These are phyloP conservation scores for Colletotrichum abscissum DNA, from an alignment of 2,329 filamentous ascomycete species.

Conservation along the genomic window DNA sequence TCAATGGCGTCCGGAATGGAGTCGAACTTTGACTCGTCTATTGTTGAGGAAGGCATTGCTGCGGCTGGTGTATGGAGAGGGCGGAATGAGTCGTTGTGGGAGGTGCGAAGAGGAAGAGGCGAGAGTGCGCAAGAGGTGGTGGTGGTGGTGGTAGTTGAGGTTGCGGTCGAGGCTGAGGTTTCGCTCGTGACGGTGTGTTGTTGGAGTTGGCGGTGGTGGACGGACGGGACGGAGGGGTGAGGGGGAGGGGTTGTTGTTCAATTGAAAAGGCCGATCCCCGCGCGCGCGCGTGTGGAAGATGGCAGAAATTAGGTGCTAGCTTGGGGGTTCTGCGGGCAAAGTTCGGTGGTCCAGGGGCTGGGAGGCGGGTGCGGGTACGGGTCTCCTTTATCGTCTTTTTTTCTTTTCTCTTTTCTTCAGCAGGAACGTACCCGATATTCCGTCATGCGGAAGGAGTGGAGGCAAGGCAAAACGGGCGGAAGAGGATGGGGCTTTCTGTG, in stretches of 20 bases:
- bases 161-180: background rate
- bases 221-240: background rate
- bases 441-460: slow-evolving; percentile 14
- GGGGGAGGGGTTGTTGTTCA: slow-evolving; percentile 21
- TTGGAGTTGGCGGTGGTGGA: slow-evolving; percentile 1
- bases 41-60: slow-evolving; percentile 62
- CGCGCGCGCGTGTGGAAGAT: background rate
- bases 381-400: background rate
- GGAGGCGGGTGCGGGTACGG: background rate
- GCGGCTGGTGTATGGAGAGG: slow-evolving; percentile 1
- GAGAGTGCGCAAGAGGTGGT: background rate
- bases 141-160: background rate
- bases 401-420: slow-evolving; percentile 8
- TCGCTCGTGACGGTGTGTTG: background rate
- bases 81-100: background rate
- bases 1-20: slow-evolving; percentile 73
- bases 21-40: slow-evolving; percentile 68
- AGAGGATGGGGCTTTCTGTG: background rate
- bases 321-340: slow-evolving; percentile 10
- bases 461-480: slow-evolving; percentile 5
- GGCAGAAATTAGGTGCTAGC: slow-evolving; percentile 12
- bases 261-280: slow-evolving; percentile 5
- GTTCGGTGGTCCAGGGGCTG: slow-evolving; percentile 6
- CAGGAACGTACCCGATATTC: slow-evolving; percentile 12
- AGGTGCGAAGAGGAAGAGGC: background rate